phyloP scores from a whole-genome alignment of 2,329 filamentous ascomycete species.

The Fusarium fracticaudum region DNA sequence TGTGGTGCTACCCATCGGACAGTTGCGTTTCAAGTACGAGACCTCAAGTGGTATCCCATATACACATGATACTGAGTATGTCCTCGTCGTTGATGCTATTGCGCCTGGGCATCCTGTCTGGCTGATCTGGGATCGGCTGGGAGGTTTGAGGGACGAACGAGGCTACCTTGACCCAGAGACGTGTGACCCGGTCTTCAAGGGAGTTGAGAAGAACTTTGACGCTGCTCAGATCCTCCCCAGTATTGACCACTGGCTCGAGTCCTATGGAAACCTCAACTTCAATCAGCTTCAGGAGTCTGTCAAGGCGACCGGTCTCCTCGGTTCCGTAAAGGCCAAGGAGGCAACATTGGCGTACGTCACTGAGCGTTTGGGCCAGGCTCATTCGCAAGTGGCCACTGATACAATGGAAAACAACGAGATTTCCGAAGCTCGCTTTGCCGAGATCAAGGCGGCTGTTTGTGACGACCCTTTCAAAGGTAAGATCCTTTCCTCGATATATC shows the following conservation, averaged over 20 bases:
- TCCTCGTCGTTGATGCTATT: background rate
- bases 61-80: background rate
- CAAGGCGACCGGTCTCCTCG: background rate
- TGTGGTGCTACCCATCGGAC: background rate
- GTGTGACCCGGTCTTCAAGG: background rate
- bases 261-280: background rate
- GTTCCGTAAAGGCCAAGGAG: background rate
- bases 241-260: background rate
- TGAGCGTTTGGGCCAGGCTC: background rate
- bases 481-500: background rate
- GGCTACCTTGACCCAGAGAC: too few relatives aligned
- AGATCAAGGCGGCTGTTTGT: background rate
- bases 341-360: background rate
- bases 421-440: background rate
- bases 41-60: background rate
- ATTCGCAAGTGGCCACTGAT: background rate
- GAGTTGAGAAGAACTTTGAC: background rate
- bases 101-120: background rate
- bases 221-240: background rate
- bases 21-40: too few relatives aligned
- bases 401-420: background rate
- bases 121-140: background rate
- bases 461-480: background rate
- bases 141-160: too few relatives aligned
- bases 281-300: background rate